Conservation (phyloP, 1,284 basidiomycete genomes). For the Fomitopsis betulina region DNA sequence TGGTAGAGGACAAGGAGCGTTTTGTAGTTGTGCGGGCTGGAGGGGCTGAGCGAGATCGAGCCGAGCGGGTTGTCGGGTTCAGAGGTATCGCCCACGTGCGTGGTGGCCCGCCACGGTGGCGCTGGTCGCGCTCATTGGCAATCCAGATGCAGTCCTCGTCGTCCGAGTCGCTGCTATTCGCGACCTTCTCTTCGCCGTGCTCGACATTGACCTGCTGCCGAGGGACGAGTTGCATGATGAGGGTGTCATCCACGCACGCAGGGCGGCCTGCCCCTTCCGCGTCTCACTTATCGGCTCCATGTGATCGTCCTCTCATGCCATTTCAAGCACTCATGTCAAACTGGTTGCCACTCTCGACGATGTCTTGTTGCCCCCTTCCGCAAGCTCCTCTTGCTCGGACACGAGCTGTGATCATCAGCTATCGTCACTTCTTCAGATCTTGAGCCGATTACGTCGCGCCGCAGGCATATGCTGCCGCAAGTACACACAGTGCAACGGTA, state of each 20-base stretch:
- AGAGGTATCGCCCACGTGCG: conserved; percentile 20
- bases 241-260: neutral
- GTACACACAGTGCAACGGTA: too few species aligned
- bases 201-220: conserved; percentile 2
- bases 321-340: neutral
- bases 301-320: conserved; percentile 5
- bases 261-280: neutral
- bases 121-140: conserved; percentile 15
- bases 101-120: conserved; percentile 18
- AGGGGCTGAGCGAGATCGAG: conserved; percentile 28
- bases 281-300: conserved; percentile 7
- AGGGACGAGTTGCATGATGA: conserved; percentile 6
- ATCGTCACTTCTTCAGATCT: neutral
- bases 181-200: conserved; percentile 21
- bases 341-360: neutral
- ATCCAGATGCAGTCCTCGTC: conserved; percentile 28
- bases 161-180: conserved; percentile 21
- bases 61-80: conserved; percentile 21
- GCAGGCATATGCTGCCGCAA: neutral
- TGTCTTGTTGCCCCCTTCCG: neutral
- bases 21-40: conserved; percentile 22
- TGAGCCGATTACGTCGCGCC: neutral
- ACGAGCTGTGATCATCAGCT: neutral
- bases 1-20: conserved; percentile 10
- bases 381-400: neutral